Percentiles rank a stretch among this genome's conserved stretches.
Evolutionary conservation across 495 filamentous ascomycete species (phyloP).

Genomic region (Talaromyces borbonicus): DNA sequence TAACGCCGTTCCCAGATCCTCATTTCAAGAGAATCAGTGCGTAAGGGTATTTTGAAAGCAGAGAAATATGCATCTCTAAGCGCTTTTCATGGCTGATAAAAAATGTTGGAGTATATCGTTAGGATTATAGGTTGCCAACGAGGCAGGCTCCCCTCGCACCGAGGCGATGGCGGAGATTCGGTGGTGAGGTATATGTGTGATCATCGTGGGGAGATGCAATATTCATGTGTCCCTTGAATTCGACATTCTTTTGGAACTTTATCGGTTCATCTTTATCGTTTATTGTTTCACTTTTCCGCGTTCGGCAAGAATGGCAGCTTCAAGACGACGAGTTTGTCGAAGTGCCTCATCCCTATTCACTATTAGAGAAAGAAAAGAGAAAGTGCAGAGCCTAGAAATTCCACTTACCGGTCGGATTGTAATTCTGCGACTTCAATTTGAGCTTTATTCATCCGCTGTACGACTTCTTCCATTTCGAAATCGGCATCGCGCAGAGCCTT

Average conservation of each 20-base stretch:
- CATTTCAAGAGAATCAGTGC: too few relatives aligned
- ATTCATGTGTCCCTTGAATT: too few relatives aligned
- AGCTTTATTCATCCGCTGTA: slow-evolving; percentile 81
- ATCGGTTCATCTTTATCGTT: slow-evolving; percentile 22
- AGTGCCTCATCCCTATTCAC: slow-evolving; percentile 69
- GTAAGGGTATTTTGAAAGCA: too few relatives aligned
- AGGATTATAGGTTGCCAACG: too few relatives aligned
- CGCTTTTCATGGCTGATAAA: too few relatives aligned
- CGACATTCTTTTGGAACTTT: neutral
- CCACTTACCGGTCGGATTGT: slow-evolving; percentile 75
- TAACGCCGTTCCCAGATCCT: too few relatives aligned
- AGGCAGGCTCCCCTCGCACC: too few relatives aligned
- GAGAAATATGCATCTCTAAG: too few relatives aligned
- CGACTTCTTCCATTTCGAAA: slow-evolving; percentile 88
- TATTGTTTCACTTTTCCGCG: slow-evolving; percentile 39
- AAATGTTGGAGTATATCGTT: too few relatives aligned
- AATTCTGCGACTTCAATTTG: slow-evolving; percentile 91
- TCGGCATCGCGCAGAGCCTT: slow-evolving; percentile 73
- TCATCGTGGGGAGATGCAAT: too few relatives aligned
- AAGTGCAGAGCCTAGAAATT: slow-evolving; percentile 5
- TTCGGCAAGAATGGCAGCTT: slow-evolving; percentile 52
- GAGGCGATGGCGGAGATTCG: too few relatives aligned
- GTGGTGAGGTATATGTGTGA: too few relatives aligned
- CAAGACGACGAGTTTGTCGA: slow-evolving; percentile 67
- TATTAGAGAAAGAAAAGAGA: slow-evolving; percentile 18